A percentile compares a stretch with the other conserved stretches of the same genome.
Evolutionary conservation across 257 asterid genomes (phyloP).

Genomic region (Apocynum venetum): DNA sequence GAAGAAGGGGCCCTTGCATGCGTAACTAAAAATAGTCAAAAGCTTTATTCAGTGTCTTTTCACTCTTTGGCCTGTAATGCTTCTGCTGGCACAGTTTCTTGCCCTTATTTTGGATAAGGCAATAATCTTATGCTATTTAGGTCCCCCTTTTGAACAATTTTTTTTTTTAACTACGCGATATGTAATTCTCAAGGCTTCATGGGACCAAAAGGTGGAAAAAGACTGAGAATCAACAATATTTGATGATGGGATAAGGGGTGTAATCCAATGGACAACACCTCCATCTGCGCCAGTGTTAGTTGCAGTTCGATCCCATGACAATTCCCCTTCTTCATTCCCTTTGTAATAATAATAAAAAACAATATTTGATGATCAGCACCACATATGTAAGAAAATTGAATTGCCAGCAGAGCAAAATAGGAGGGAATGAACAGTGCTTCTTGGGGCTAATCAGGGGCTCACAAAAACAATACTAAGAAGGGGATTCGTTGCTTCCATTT

Average conservation of each 20-base stretch:
- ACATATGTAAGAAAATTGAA: not conserved
- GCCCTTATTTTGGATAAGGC: conserved; percentile 1
- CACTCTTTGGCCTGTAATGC: not conserved
- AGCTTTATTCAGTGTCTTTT: not conserved
- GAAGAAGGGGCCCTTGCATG: not conserved
- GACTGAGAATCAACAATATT: not conserved
- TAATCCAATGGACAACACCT: too few species aligned
- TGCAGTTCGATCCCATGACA: too few species aligned
- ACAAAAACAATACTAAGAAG: not conserved
- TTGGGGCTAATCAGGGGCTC: not conserved
- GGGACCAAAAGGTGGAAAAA: conserved; percentile 1
- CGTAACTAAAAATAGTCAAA: not conserved
- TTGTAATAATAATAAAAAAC: too few species aligned
- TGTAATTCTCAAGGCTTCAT: not conserved
- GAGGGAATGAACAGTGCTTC: not conserved
- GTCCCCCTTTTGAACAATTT: not conserved
- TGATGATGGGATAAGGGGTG: not conserved
- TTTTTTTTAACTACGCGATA: not conserved
- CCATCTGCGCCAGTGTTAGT: too few species aligned
- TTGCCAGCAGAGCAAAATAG: not conserved
- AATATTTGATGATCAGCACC: not conserved
- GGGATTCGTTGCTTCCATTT: not conserved
- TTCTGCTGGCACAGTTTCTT: not conserved
- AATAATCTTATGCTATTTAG: not conserved
- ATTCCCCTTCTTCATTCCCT: too few species aligned